Evolutionary conservation across 257 asterid genomes (phyloP).

Genomic region (Fraxinus anomala): DNA sequence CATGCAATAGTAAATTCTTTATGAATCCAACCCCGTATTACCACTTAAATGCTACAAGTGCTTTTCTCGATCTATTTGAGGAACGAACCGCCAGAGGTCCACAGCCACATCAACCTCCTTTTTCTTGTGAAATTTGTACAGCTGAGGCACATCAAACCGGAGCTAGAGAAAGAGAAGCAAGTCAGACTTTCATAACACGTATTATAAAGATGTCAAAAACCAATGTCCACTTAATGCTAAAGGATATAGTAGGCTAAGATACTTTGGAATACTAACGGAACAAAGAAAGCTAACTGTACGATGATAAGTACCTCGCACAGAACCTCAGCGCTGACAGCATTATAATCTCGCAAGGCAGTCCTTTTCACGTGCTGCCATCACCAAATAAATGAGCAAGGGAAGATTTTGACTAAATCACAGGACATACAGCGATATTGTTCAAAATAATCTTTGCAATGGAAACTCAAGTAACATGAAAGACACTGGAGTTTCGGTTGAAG

Average conservation of each 20-base stretch:
- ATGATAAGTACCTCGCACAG: conserved; percentile 70
- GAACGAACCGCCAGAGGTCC: conserved; percentile 98
- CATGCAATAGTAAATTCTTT: not conserved
- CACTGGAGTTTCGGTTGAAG: not conserved
- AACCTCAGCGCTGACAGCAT: conserved; percentile 84
- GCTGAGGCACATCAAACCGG: conserved; percentile 80
- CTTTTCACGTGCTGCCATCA: conserved; percentile 74
- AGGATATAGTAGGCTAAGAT: not conserved
- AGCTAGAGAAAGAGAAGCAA: conserved; percentile 48
- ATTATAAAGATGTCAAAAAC: not conserved
- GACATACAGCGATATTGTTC: not conserved
- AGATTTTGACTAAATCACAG: not conserved
- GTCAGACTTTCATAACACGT: not conserved
- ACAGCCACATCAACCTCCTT: conserved; percentile 93
- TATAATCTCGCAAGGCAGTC: conserved; percentile 74
- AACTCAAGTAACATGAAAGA: not conserved
- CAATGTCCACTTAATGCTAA: not conserved
- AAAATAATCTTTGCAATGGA: not conserved
- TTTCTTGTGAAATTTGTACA: conserved; percentile 97
- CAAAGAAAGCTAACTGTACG: conserved; percentile 1
- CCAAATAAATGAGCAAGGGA: conserved; percentile 17
- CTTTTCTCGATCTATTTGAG: conserved; percentile 34
- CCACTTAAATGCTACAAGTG: conserved; percentile 17
- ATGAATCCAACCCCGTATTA: not conserved
- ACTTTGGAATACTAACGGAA: not conserved